Percentiles rank a stretch among this genome's conserved stretches.
phyloP scores from a whole-genome alignment of 1,284 basidiomycete genomes.

The Phenoliferia sp. region DNA sequence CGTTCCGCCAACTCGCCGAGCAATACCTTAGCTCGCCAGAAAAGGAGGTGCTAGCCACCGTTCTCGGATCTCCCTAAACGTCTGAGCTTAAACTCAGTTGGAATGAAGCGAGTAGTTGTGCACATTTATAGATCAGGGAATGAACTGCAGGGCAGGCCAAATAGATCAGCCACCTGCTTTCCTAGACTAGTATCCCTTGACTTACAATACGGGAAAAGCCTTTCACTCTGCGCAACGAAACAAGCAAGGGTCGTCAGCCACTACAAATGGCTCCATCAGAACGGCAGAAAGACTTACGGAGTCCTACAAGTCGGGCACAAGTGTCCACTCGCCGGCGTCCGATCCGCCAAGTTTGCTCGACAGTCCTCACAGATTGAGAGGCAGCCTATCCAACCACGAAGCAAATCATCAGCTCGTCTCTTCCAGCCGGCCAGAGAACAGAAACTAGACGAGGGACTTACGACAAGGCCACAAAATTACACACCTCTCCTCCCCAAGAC shows the following conservation, averaged over 20 bases:
- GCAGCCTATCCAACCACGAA: conserved; percentile 20
- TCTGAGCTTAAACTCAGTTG: too few species aligned
- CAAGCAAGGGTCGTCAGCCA: neutral
- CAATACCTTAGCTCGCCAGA: conserved; percentile 2
- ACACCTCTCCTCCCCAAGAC: conserved; percentile 21
- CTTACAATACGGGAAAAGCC: conserved; percentile 20
- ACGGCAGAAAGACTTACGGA: neutral
- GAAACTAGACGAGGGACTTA: conserved; percentile 1
- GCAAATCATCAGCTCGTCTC: neutral
- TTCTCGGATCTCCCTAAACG: neutral
- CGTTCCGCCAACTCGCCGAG: conserved; percentile 26
- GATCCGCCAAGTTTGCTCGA: conserved; percentile 14
- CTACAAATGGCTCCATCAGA: neutral
- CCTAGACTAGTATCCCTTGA: neutral
- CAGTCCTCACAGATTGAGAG: conserved; percentile 25
- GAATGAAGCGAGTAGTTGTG: too few species aligned
- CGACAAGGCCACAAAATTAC: conserved; percentile 30
- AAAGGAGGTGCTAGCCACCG: conserved; percentile 3
- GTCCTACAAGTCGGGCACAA: conserved; percentile 27
- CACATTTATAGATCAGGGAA: conserved; percentile 2
- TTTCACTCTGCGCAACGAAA: neutral
- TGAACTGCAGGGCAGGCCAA: neutral
- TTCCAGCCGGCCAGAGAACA: neutral
- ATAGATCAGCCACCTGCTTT: neutral
- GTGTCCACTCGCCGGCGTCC: conserved; percentile 6